Percentiles rank a stretch among this genome's conserved stretches.
These are phyloP conservation scores for Amborella trichopoda DNA, from an alignment of 164 flowering plant genomes.

Conservation along the genomic window DNA sequence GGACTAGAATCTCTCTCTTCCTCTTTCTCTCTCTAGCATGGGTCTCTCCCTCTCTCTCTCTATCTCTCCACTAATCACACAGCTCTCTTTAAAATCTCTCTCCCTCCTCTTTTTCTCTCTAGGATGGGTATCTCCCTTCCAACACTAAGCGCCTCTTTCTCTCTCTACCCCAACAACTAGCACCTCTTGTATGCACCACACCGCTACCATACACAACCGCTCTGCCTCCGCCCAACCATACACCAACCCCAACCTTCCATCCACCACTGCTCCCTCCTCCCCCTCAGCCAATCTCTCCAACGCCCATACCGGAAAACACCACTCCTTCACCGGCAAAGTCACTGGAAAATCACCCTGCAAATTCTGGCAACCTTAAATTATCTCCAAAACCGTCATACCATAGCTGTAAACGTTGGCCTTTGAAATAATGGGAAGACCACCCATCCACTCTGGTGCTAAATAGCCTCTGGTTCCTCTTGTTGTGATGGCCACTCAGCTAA, in stretches of 20 bases:
- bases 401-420: constrained; percentile 88
- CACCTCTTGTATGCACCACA: constrained; percentile 91
- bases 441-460: constrained; percentile 92
- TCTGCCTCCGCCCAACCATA: constrained; percentile 39
- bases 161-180: no score
- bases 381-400: constrained; percentile 80
- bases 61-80: no score
- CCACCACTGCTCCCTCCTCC: constrained; percentile 38
- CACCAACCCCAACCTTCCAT: constrained; percentile 32
- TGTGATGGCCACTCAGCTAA: constrained; percentile 63
- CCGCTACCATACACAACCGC: constrained; percentile 58
- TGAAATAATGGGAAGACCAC: constrained; percentile 70
- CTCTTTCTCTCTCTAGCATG: no score
- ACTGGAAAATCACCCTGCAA: constrained; percentile 27
- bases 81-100: no score
- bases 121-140: constrained; percentile 83
- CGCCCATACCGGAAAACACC: constrained; percentile 92
- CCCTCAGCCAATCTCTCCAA: constrained; percentile 48
- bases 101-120: constrained; percentile 65
- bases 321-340: no score
- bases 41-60: no score
- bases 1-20: no score
- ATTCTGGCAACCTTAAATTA: constrained; percentile 67
- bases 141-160: constrained; percentile 60
- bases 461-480: constrained; percentile 93